Base-by-base conservation (phyloP, 2,329 filamentous ascomycete species). In the Aspergillus hortae region DNA sequence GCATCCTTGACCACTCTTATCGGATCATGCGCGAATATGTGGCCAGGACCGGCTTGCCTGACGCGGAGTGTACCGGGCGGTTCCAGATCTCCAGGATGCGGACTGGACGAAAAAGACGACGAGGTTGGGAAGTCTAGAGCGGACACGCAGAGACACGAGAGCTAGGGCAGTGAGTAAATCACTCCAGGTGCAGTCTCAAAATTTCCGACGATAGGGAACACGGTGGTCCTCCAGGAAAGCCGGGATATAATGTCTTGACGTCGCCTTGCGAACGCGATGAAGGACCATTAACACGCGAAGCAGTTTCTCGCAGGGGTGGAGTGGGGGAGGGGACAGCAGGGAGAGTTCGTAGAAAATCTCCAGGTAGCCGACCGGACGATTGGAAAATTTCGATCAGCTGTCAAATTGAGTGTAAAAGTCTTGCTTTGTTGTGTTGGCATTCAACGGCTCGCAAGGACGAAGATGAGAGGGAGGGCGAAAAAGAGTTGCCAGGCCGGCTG, bases 1-100 rank as follows among this genome's bases (percentile, higher is more conserved):
- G 68, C 71, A 74, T 74, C 68, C 68, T 73, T 67, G 64, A 67
- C 57, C 42, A 52, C 51, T 30, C 53, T 46, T 54, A 52, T 47
- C 49, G 51, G 47, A 49, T 56, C 59, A 52, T 58, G 59, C 47
- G 53, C 54, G 47, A 55, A 57, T 61, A 60, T 59, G 49, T 53
- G 50, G 56, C 54, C 60, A 55, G 54, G 49, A 54, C 56, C 46
- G 46, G 47, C 49, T 57, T 30, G 27, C 57, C 58, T 59, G 52
- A 56, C 33, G 48, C 47, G 48, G 55, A 49, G 48, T 45, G 51
- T 51, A 53, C 40, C 33, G 17, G 36, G 36, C 41, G 43, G 17
- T 56, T 44, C 30, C 27, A 47, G 38, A 45, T 48, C 42, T 14
- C 35, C 6, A 17, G 40, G 17, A 12, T 21, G 40, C n/a, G 40